Percentiles rank a stretch among this genome's conserved stretches.
These are phyloP conservation scores for Candida manassasensis DNA, from an alignment of 805 yeast genomes.

Conservation along the genomic window DNA sequence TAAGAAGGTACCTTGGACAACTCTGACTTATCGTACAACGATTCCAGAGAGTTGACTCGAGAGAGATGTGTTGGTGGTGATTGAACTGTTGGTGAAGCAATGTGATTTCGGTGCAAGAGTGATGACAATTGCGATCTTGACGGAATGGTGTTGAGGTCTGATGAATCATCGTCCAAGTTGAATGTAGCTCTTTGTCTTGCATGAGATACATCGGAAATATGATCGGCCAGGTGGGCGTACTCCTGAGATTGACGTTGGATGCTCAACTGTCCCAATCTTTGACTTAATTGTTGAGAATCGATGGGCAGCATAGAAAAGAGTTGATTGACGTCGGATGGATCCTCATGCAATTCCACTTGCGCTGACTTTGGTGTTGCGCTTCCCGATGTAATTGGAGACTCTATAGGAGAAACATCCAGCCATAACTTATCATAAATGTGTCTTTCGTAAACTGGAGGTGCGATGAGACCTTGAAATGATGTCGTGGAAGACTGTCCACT, in stretches of 20 bases:
- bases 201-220: not conserved
- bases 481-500: conserved; percentile 17
- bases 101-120: conserved; percentile 4
- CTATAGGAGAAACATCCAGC: conserved; percentile 56
- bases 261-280: conserved; percentile 49
- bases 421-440: conserved; percentile 80
- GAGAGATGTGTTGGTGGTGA: conserved; percentile 60
- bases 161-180: conserved; percentile 28
- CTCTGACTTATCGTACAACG: conserved; percentile 11
- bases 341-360: conserved; percentile 8
- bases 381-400: conserved; percentile 43
- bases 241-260: conserved; percentile 44
- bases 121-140: conserved; percentile 5
- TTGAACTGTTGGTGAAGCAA: conserved; percentile 33
- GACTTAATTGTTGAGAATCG: conserved; percentile 41
- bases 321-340: conserved; percentile 12
- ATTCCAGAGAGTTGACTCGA: conserved; percentile 47
- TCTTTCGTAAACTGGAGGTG: conserved; percentile 82
- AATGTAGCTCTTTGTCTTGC: conserved; percentile 28
- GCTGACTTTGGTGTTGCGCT: conserved; percentile 29
- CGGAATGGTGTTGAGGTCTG: conserved; percentile 32
- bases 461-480: conserved; percentile 45
- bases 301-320: conserved; percentile 35
- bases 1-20: conserved; percentile 81
- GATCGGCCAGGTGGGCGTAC: conserved; percentile 9